Conservation (phyloP, 2,329 filamentous ascomycete genomes). For the Neurospora sp. region DNA sequence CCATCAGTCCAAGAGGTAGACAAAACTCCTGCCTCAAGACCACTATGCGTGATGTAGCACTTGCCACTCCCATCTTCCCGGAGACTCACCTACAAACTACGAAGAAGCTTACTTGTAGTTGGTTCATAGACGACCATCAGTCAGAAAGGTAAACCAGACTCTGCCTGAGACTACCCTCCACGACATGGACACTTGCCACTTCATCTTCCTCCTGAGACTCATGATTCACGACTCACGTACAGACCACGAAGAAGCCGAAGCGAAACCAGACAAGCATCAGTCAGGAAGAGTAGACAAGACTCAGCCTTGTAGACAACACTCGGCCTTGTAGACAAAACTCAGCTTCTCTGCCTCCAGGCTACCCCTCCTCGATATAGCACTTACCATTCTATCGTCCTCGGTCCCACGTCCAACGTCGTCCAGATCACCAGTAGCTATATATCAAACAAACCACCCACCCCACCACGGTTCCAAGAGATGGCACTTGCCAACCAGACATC, state of each 20-base stretch:
- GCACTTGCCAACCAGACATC: background rate
- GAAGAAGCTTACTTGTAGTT: background rate
- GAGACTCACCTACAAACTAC: background rate
- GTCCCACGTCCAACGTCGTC: background rate
- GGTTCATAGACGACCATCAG: background rate
- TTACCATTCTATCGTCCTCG: background rate
- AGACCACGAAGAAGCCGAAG: too few species aligned
- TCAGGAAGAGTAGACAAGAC: background rate
- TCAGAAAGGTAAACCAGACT: background rate
- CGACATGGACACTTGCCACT: too few species aligned
- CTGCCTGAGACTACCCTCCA: background rate
- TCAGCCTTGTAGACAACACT: background rate
- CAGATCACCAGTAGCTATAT: background rate
- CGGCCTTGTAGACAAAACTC: rapidly evolving
- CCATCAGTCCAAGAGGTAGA: too few species aligned
- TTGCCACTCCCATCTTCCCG: background rate
- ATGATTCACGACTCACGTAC: too few species aligned
- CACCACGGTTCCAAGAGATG: background rate
- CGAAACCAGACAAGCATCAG: background rate
- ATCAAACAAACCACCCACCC: background rate
- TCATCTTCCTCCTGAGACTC: too few species aligned
- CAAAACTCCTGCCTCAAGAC: too few species aligned
- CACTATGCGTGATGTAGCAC: background rate
- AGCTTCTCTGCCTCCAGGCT: background rate
- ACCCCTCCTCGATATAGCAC: background rate